Conservation (phyloP, 805 yeast species). For the Lipomyces yamadae region DNA sequence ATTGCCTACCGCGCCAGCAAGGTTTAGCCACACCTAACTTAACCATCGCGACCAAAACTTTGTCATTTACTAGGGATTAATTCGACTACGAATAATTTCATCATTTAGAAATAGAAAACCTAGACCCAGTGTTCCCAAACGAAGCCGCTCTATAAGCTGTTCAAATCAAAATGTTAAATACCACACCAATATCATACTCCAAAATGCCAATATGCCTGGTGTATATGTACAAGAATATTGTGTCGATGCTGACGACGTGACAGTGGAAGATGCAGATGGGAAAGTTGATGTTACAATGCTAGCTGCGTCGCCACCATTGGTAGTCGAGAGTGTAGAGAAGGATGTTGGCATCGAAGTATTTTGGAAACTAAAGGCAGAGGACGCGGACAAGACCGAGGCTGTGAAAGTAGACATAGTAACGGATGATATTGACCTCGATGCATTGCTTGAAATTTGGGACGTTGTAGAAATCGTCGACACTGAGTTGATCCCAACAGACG, state of each 20-base stretch:
- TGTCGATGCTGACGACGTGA: conserved; percentile 4
- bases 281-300: conserved; percentile 3
- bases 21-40: not conserved
- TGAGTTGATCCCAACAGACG: not conserved
- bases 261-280: not conserved
- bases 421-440: not conserved
- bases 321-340: not conserved
- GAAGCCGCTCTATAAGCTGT: not conserved
- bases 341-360: conserved; percentile 3
- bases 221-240: not conserved
- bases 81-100: not conserved
- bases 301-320: not conserved
- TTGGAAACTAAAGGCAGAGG: not conserved
- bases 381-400: not conserved
- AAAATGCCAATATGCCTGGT: not conserved
- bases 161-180: not conserved
- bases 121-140: not conserved
- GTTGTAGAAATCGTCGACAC: not conserved
- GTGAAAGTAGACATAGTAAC: not conserved
- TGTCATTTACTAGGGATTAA: not conserved
- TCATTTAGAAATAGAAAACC: not conserved
- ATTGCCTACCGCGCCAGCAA: not conserved
- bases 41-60: not conserved
- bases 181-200: not conserved
- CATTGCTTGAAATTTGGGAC: not conserved